A percentile compares a stretch with the other conserved stretches of the same genome.
Conservation (phyloP, 345 rosid species). For the Murraya paniculata region DNA sequence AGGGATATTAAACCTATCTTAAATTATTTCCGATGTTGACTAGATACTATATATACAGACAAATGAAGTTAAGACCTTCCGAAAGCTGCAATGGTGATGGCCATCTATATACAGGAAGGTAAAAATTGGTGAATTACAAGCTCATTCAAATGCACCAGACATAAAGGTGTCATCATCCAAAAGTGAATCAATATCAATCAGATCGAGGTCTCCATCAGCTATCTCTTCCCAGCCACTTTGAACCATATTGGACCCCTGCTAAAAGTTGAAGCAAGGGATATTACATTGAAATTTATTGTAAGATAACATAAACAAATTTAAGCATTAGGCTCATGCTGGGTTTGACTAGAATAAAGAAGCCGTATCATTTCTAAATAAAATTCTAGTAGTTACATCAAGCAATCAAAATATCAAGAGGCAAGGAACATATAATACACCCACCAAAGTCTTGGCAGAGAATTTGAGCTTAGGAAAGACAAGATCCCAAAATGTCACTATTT, state of each 20-base stretch:
- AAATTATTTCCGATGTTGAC: neutral
- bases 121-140: neutral
- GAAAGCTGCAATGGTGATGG: neutral
- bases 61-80: conserved; percentile 15
- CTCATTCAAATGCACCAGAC: conserved; percentile 60
- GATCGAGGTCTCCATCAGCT: conserved; percentile 39
- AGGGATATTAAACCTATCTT: neutral
- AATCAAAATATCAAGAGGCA: neutral
- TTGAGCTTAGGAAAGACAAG: neutral
- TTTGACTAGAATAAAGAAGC: neutral
- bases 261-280: neutral
- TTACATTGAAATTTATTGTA: too few species aligned
- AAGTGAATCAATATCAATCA: conserved; percentile 57
- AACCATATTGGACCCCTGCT: conserved; percentile 40
- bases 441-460: neutral
- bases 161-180: conserved; percentile 69
- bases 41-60: conserved; percentile 24
- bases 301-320: too few species aligned
- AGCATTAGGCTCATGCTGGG: neutral
- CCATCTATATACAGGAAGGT: conserved; percentile 24
- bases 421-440: neutral
- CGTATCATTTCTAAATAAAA: neutral
- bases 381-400: neutral
- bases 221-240: conserved; percentile 33
- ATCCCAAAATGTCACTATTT: neutral